Conservation (phyloP, 2,329 filamentous ascomycete genomes). For the Fusarium zealandicum region DNA sequence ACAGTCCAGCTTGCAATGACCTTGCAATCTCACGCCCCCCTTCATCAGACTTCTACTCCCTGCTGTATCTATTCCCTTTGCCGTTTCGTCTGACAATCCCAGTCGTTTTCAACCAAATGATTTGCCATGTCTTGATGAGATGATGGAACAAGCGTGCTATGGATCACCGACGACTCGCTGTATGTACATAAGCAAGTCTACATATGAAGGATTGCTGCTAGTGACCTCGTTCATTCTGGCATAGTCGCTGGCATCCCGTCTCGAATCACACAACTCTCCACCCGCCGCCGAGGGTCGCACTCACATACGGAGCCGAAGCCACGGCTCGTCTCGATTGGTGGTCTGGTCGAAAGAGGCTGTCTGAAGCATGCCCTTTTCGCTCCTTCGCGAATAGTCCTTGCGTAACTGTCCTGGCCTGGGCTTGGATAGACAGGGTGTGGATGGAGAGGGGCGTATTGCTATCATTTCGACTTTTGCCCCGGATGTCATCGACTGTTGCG, state of each 20-base stretch:
- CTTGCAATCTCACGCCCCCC: conserved; percentile 28
- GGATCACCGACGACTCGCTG: too few relatives aligned
- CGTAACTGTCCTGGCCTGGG: conserved; percentile 22
- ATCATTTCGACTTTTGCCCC: conserved; percentile 28
- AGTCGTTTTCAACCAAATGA: conserved; percentile 8
- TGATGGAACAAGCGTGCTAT: too few relatives aligned
- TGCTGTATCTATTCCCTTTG: conserved; percentile 2
- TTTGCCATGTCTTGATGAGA: background rate
- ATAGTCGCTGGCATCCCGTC: conserved; percentile 18
- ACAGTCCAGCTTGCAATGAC: conserved; percentile 30
- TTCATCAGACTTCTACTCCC: conserved; percentile 12
- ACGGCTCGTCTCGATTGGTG: conserved; percentile 38
- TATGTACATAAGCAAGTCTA: too few relatives aligned
- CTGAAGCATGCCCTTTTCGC: conserved; percentile 34
- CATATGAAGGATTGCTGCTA: too few relatives aligned
- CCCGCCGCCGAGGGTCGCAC: conserved; percentile 34
- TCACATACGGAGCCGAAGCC: conserved; percentile 39
- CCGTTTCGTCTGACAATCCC: conserved; percentile 25
- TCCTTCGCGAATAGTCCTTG: conserved; percentile 35
- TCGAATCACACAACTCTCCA: conserved; percentile 27
- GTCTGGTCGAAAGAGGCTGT: conserved; percentile 35
- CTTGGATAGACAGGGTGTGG: conserved; percentile 21
- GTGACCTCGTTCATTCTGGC: conserved; percentile 13
- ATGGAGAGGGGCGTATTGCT: conserved; percentile 31
- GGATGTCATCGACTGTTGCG: conserved; percentile 34